Conservation (phyloP, 495 filamentous ascomycete species). For the Pseudomonodictys pantanalensis region DNA sequence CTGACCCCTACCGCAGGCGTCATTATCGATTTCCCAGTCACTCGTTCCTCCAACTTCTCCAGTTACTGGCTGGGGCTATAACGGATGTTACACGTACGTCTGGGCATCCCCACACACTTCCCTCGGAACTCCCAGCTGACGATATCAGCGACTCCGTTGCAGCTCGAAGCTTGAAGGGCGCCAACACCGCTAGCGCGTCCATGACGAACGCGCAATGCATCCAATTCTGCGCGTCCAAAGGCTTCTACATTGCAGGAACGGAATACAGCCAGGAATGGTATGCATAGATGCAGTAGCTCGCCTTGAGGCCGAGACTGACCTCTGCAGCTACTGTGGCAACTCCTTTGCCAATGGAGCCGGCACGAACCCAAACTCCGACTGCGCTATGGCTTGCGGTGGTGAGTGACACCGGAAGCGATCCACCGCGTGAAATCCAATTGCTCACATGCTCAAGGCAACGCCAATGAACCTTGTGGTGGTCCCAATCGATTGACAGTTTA, state of each 20-base stretch:
- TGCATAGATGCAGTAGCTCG: not conserved
- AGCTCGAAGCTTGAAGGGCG: conserved; percentile 38
- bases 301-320: not conserved
- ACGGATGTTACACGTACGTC: conserved; percentile 28
- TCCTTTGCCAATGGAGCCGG: conserved; percentile 3
- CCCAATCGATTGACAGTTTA: conserved; percentile 25
- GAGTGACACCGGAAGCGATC: not conserved
- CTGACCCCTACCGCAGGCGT: conserved; percentile 10
- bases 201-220: conserved; percentile 18
- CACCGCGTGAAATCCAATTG: not conserved
- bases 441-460: conserved; percentile 10
- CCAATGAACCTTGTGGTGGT: conserved; percentile 24
- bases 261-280: conserved; percentile 44
- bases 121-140: not conserved
- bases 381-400: conserved; percentile 29
- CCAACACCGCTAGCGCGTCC: conserved; percentile 10
- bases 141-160: conserved; percentile 32
- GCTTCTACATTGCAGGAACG: conserved; percentile 28
- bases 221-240: conserved; percentile 7
- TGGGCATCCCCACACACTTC: not conserved
- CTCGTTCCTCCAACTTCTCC: conserved; percentile 10
- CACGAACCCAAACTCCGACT: conserved; percentile 3
- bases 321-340: conserved; percentile 18
- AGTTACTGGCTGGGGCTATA: conserved; percentile 17
- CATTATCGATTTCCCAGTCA: conserved; percentile 3